Evolutionary conservation across 208 protist species (phyloP).

Genomic region (Zelonia costaricensis): DNA sequence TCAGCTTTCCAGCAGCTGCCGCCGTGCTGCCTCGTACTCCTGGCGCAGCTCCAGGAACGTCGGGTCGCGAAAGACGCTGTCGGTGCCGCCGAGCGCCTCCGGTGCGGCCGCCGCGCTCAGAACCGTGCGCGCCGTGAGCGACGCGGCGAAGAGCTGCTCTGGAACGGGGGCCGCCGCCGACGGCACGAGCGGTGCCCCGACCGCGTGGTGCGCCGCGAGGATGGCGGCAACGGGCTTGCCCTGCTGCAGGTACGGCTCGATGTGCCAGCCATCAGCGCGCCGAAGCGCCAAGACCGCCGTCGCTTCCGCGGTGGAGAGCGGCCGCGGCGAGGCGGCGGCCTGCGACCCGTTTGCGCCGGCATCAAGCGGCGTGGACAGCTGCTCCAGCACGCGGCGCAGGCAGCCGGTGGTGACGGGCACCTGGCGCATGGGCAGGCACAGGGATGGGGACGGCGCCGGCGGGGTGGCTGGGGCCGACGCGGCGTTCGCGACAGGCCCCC

Average conservation of each 20-base stretch:
- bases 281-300: constrained; percentile 29
- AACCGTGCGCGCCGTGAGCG: constrained; percentile 17
- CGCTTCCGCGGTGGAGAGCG: constrained; percentile 23
- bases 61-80: constrained; percentile 23
- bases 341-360: not conserved
- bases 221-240: constrained; percentile 32
- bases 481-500: not conserved
- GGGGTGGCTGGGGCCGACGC: constrained; percentile 4
- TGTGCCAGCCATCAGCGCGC: constrained; percentile 33
- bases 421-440: constrained; percentile 12
- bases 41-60: constrained; percentile 21
- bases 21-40: constrained; percentile 20
- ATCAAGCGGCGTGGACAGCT: not conserved
- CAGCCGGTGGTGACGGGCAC: constrained; percentile 24
- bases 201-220: constrained; percentile 35
- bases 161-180: constrained; percentile 6
- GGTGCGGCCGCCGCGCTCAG: constrained; percentile 5
- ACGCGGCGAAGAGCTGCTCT: constrained; percentile 6
- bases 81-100: constrained; percentile 7
- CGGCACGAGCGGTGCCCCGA: constrained; percentile 37
- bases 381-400: constrained; percentile 18
- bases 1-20: constrained; percentile 9
- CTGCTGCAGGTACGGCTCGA: constrained; percentile 46
- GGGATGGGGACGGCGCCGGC: not conserved
- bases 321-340: not conserved